Evolutionary conservation across 306 rosid species (phyloP).

Genomic region (Arachis hypogaea): DNA sequence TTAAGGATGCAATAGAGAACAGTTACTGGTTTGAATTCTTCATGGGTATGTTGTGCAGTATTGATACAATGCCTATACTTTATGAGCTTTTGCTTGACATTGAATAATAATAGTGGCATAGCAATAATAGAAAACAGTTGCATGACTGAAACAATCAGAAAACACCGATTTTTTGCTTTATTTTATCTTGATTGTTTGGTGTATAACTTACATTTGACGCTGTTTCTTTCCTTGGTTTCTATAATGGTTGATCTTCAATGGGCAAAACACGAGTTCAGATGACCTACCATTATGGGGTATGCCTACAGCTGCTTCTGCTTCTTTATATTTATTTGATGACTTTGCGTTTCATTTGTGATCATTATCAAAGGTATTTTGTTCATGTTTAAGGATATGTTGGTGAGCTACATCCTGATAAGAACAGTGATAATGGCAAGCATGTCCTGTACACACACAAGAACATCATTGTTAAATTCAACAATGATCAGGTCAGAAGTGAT

Average conservation of each 20-base stretch:
- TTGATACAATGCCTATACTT: constrained; percentile 14
- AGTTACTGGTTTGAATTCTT: constrained; percentile 97
- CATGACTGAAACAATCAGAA: no score
- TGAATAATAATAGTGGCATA: neutral
- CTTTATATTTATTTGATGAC: constrained; percentile 22
- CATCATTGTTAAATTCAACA: constrained; percentile 72
- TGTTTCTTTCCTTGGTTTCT: constrained; percentile 40
- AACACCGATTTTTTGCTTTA: no score
- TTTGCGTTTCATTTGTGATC: constrained; percentile 35
- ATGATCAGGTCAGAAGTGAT: constrained; percentile 81
- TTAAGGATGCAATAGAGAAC: constrained; percentile 92
- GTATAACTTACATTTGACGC: constrained; percentile 46
- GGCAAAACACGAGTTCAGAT: constrained; percentile 67
- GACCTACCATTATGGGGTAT: constrained; percentile 99
- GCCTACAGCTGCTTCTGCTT: constrained; percentile 36
- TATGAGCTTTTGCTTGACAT: constrained; percentile 3
- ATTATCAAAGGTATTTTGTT: constrained; percentile 34
- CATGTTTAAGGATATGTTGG: constrained; percentile 85
- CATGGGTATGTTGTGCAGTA: constrained; percentile 72
- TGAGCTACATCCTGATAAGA: constrained; percentile 78
- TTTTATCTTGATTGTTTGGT: neutral
- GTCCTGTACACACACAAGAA: constrained; percentile 85
- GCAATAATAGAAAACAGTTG: neutral
- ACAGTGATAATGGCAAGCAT: constrained; percentile 79
- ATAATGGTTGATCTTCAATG: constrained; percentile 47